Percentiles rank a stretch among this genome's conserved stretches.
Evolutionary conservation across 1,284 basidiomycete species (phyloP).

Genomic region (Mycena sp.): DNA sequence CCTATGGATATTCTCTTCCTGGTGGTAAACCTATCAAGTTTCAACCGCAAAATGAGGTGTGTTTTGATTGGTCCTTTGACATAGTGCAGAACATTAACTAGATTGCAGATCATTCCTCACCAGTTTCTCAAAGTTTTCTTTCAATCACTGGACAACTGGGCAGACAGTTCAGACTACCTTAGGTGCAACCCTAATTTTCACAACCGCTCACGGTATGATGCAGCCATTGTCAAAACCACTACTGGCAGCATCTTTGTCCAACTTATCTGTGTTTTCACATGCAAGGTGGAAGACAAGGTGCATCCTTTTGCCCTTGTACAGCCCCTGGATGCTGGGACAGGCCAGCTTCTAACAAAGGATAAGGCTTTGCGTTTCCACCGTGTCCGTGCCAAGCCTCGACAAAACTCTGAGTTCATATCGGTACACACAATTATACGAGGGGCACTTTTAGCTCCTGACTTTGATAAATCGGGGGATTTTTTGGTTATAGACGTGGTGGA

Average conservation of each 20-base stretch:
- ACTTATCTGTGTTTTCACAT: neutral
- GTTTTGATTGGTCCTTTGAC: neutral
- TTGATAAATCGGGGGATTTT: neutral
- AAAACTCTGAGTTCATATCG: conserved; percentile 4
- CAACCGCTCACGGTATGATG: neutral
- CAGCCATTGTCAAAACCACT: neutral
- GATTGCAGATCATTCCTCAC: neutral
- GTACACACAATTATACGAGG: conserved; percentile 16
- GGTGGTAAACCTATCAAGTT: neutral
- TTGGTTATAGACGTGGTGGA: neutral
- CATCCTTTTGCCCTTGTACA: conserved; percentile 6
- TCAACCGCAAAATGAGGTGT: neutral
- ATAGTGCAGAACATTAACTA: neutral
- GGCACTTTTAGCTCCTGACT: conserved; percentile 5
- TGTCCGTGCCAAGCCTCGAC: neutral
- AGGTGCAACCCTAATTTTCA: conserved; percentile 14
- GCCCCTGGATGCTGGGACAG: neutral
- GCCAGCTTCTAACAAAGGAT: neutral
- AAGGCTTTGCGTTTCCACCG: conserved; percentile 1
- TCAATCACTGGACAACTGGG: conserved; percentile 9
- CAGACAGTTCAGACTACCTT: neutral
- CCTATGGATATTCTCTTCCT: neutral
- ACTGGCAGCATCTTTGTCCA: neutral
- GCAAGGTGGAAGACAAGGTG: neutral
- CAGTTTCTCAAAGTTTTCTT: conserved; percentile 8